phyloP scores from a whole-genome alignment of 331 rosid genomes.

The Prunus yedoensis region DNA sequence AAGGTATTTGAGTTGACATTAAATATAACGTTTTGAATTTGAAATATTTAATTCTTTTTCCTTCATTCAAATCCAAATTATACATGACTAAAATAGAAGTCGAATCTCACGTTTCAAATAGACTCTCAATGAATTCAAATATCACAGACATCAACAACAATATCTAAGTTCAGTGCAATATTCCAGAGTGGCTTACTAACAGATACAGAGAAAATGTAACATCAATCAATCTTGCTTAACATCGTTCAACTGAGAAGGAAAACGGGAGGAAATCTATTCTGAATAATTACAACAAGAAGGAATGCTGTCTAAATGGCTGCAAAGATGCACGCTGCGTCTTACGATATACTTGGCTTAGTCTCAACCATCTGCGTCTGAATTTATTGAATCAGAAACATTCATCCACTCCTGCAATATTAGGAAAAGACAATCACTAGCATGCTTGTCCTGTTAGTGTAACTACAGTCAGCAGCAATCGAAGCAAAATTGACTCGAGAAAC shows the following conservation, averaged over 20 bases:
- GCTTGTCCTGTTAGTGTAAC: constrained; percentile 35
- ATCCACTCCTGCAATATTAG: background rate
- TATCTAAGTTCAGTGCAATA: background rate
- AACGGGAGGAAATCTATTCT: background rate
- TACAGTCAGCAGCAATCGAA: constrained; percentile 26
- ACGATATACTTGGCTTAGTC: background rate
- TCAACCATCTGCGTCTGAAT: background rate
- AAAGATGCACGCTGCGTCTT: constrained; percentile 1
- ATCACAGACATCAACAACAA: background rate
- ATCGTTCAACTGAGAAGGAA: background rate
- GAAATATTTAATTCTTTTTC: too few relatives aligned
- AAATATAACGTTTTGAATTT: too few relatives aligned
- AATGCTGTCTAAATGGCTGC: constrained; percentile 28
- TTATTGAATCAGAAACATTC: background rate
- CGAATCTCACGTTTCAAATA: too few relatives aligned
- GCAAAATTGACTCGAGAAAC: background rate
- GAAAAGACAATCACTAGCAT: constrained; percentile 5
- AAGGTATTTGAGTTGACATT: too few relatives aligned
- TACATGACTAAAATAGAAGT: too few relatives aligned
- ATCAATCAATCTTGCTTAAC: background rate
- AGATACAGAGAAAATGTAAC: background rate
- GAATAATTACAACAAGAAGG: constrained; percentile 50
- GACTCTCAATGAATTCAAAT: background rate
- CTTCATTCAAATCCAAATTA: too few relatives aligned
- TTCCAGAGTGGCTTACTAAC: background rate